phyloP scores from a whole-genome alignment of 306 rosid genomes.

The Citrullus amarus region DNA sequence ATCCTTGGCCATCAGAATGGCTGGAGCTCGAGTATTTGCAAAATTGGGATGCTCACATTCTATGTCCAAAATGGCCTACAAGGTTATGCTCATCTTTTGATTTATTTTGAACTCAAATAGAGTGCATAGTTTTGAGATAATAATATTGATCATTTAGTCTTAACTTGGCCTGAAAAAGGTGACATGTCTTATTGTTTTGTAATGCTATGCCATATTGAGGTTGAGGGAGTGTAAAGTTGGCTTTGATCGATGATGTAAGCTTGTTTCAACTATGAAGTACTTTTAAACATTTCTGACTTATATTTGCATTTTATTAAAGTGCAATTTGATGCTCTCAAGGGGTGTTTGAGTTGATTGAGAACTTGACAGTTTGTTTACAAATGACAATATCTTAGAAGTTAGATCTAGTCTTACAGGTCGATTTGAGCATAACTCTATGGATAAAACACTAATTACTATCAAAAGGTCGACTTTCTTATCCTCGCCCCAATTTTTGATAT shows the following conservation, averaged over 20 bases:
- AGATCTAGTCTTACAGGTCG: not conserved
- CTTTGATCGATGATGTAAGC: not conserved
- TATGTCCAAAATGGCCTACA: constrained; percentile 42
- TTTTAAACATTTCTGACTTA: not conserved
- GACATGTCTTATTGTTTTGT: not conserved
- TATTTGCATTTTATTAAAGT: not conserved
- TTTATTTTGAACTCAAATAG: not conserved
- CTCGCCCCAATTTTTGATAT: no score
- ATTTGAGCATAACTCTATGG: no score
- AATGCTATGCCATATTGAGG: not conserved
- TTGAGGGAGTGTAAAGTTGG: not conserved
- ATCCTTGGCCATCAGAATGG: constrained; percentile 32
- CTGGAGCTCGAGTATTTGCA: constrained; percentile 46
- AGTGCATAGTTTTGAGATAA: not conserved
- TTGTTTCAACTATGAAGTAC: not conserved
- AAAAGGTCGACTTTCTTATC: no score
- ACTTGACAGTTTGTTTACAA: not conserved
- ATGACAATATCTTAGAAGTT: not conserved
- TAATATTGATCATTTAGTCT: not conserved
- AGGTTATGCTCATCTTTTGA: constrained; percentile 34
- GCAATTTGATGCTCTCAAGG: not conserved
- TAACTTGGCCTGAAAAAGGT: not conserved
- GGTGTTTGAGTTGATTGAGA: not conserved
- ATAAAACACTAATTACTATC: no score
- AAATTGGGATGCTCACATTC: constrained; percentile 52